phyloP scores from a whole-genome alignment of 768 basidiomycete genomes.

The Lentinula guzmanii region DNA sequence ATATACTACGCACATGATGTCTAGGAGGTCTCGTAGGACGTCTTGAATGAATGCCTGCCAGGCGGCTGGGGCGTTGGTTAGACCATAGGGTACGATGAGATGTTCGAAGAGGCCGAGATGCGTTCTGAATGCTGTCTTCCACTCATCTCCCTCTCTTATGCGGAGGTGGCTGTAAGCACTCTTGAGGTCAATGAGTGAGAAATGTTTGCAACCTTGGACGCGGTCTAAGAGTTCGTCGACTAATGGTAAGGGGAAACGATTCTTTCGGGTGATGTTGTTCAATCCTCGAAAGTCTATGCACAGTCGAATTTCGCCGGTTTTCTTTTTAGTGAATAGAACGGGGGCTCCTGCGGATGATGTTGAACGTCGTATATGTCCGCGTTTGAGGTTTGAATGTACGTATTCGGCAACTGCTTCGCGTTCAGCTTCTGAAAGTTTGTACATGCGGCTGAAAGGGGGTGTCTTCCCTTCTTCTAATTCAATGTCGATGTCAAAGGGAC shows the following conservation, averaged over 20 bases:
- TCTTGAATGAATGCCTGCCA: too few species aligned
- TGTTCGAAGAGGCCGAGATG: slow-evolving; percentile 31
- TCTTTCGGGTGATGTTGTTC: not conserved
- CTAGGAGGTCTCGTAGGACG: too few species aligned
- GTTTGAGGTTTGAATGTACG: too few species aligned
- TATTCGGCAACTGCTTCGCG: too few species aligned
- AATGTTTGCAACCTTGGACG: not conserved
- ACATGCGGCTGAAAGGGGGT: slow-evolving; percentile 29
- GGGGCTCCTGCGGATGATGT: too few species aligned
- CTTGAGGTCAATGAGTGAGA: not conserved
- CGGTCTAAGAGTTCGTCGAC: not conserved
- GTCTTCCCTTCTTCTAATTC: slow-evolving; percentile 23
- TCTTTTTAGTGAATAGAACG: too few species aligned
- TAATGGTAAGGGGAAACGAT: not conserved
- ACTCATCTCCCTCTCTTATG: slow-evolving; percentile 20
- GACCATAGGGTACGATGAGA: slow-evolving; percentile 31
- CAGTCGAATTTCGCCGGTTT: too few species aligned
- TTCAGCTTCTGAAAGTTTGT: slow-evolving; percentile 16
- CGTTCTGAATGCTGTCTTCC: slow-evolving; percentile 38
- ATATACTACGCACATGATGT: too few species aligned
- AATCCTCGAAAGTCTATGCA: too few species aligned
- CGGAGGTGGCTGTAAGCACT: not conserved
- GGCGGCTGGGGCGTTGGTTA: slow-evolving; percentile 27
- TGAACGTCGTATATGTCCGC: too few species aligned
- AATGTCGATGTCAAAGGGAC: slow-evolving; percentile 23